Base-by-base conservation (phyloP, 1,284 basidiomycete genomes). In the Cutaneotrichosporon sp. region DNA sequence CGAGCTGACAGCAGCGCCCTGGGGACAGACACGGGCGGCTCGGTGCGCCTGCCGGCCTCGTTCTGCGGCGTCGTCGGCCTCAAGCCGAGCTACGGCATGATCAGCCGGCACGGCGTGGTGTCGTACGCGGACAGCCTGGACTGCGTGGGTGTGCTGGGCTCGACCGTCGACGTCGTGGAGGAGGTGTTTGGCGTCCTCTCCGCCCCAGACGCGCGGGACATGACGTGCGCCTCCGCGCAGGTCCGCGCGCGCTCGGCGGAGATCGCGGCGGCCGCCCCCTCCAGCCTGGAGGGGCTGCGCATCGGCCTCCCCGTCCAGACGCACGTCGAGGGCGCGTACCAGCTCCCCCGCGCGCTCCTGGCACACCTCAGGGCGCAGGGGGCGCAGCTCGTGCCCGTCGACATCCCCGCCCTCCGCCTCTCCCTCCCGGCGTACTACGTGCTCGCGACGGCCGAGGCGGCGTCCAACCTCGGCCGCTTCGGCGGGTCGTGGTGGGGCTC, bases 341-440 rank as follows among this genome's bases (percentile, higher is more conserved):
- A 68, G 50, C 31, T 72, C 64, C 86, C 16, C 13, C 27, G 45
- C 7, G 60, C 64, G 9, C 66, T 76, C 0, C 76, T 95, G 20
- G 63, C 73, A 0, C 66, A 75, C 5, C 82, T 97, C 2, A 78
- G 82, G 63, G 64, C 76, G 0, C 80, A 82, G 0, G 94, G 94
- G 0, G 93, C 92, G 0, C 80, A 81, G 0, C 71, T 97, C 20
- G 78, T 87, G 0, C 84, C 91, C 0, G 87, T 98, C 1, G 88
- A 88, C 9, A 82, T 98, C 20, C 91, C 92, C 0, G 84, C 85
- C 2, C 91, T 91, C 0, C 81, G 80, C 1, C 89, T 89, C 69
- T 90, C 92, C 0, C 82, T 98, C 2, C 91, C 92, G 56, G 91
- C 94, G 5, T 99, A 99, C 82, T 99, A 99, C 73, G 90, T 97